A percentile compares a stretch with the other conserved stretches of the same genome.
Conservation (phyloP, 2,329 filamentous ascomycete genomes). For the Trichoderma lentiforme region DNA sequence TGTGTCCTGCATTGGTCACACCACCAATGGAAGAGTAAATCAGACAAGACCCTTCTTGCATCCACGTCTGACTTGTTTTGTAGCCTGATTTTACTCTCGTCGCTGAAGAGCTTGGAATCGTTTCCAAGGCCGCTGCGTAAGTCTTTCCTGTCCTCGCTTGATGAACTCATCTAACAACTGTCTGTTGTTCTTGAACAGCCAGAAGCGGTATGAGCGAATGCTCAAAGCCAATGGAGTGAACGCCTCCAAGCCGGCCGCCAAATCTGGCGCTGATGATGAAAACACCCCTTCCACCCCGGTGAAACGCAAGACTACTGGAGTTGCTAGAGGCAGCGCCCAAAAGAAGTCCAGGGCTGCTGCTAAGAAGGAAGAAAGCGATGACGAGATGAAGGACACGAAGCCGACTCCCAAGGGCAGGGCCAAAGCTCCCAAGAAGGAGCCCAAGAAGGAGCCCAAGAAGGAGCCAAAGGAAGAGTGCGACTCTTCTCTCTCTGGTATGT, state of each 20-base stretch:
- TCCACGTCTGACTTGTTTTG: not conserved
- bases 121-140: slow-evolving; percentile 67
- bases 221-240: slow-evolving; percentile 55
- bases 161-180: not conserved
- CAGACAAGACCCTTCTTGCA: accelerated
- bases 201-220: slow-evolving; percentile 66
- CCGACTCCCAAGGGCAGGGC: not conserved
- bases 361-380: slow-evolving; percentile 27
- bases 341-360: slow-evolving; percentile 27
- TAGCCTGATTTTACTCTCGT: slow-evolving; percentile 65
- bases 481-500: slow-evolving; percentile 29
- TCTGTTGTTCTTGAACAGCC: slow-evolving; percentile 38
- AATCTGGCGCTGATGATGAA: slow-evolving; percentile 13
- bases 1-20: slow-evolving; percentile 61
- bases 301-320: slow-evolving; percentile 32
- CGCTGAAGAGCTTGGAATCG: slow-evolving; percentile 60
- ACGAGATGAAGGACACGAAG: slow-evolving; percentile 22
- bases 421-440: slow-evolving; percentile 19
- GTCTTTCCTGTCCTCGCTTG: slow-evolving; percentile 31
- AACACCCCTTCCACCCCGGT: slow-evolving; percentile 22
- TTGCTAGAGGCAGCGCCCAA: slow-evolving; percentile 23
- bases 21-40: slow-evolving; percentile 57
- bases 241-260: slow-evolving; percentile 19
- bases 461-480: slow-evolving; percentile 25
- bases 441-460: slow-evolving; percentile 20